Percentiles rank a stretch among this genome's conserved stretches.
phyloP scores from a whole-genome alignment of 2,329 filamentous ascomycete species.

The Apiospora pterosperma region DNA sequence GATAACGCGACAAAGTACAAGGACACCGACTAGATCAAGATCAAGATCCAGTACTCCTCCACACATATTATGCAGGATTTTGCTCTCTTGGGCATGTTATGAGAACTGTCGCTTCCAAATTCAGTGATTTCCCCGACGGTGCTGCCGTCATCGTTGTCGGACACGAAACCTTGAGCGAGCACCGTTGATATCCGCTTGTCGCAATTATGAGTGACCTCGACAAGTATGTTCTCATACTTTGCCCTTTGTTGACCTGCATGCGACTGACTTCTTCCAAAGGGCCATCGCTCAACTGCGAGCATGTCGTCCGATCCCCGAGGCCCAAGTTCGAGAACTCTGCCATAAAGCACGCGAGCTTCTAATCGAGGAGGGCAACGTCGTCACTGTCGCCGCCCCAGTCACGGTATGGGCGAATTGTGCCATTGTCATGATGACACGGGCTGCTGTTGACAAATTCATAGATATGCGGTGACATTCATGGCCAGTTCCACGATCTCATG shows the following conservation, averaged over 20 bases:
- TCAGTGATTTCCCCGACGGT: neutral
- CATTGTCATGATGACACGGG: neutral
- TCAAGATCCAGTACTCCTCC: neutral
- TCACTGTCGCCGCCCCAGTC: slow-evolving; percentile 90
- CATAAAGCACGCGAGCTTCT: slow-evolving; percentile 95
- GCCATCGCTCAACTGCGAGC: slow-evolving; percentile 93
- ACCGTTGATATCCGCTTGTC: slow-evolving; percentile 4
- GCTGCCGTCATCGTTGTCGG: neutral
- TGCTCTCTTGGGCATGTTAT: neutral
- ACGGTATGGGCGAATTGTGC: slow-evolving; percentile 55
- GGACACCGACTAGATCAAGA: neutral
- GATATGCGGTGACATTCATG: slow-evolving; percentile 97
- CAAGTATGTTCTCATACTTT: slow-evolving; percentile 53
- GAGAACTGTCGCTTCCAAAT: neutral
- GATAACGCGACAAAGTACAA: neutral
- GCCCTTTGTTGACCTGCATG: neutral
- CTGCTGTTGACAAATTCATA: slow-evolving; percentile 27
- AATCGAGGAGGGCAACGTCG: slow-evolving; percentile 97
- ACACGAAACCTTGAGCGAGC: neutral
- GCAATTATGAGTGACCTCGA: slow-evolving; percentile 85
- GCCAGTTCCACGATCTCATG: slow-evolving; percentile 96
- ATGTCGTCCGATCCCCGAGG: slow-evolving; percentile 93
- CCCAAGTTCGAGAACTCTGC: slow-evolving; percentile 92
- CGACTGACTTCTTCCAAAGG: slow-evolving; percentile 43
- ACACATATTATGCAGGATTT: neutral